Conservation (phyloP, 83 land plant genomes). For the Diphasiastrum complanatum region DNA sequence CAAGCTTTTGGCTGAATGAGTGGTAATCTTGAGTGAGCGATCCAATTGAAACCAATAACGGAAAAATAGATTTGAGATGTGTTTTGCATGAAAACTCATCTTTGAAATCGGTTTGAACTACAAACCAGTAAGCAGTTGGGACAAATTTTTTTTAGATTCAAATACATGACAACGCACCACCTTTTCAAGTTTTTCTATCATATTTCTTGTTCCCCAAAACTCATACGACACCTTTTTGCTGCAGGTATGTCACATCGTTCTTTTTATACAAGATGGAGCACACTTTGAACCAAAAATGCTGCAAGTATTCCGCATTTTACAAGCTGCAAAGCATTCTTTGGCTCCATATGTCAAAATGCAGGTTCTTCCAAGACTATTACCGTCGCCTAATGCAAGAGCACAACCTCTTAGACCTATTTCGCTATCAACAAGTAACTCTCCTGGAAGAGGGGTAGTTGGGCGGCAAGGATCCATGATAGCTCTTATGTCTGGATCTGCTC, state of each 20-base stretch:
- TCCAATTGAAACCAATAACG: no score
- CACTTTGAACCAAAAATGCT: constrained; percentile 61
- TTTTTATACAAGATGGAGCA: constrained; percentile 81
- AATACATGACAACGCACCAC: no score
- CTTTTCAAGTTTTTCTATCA: no score
- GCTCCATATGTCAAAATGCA: constrained; percentile 65
- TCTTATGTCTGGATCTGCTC: constrained; percentile 59
- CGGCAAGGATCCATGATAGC: constrained; percentile 60
- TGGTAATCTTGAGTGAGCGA: no score
- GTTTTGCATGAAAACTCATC: no score
- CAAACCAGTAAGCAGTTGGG: no score
- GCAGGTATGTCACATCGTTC: constrained; percentile 89
- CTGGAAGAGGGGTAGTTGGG: constrained; percentile 38
- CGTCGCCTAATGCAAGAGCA: constrained; percentile 10
- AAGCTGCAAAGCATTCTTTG: constrained; percentile 78
- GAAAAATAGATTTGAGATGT: no score
- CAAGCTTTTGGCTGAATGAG: no score
- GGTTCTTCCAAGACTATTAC: constrained; percentile 36
- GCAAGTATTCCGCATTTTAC: constrained; percentile 70
- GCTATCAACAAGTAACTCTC: constrained; percentile 38
- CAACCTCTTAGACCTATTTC: constrained; percentile 19
- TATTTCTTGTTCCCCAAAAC: no score
- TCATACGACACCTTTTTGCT: no score
- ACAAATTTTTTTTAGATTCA: no score
- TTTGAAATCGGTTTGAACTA: no score